Percentiles rank a stretch among this genome's conserved stretches.
phyloP scores from a whole-genome alignment of 2,329 filamentous ascomycete species.

The Beauveria sp. region DNA sequence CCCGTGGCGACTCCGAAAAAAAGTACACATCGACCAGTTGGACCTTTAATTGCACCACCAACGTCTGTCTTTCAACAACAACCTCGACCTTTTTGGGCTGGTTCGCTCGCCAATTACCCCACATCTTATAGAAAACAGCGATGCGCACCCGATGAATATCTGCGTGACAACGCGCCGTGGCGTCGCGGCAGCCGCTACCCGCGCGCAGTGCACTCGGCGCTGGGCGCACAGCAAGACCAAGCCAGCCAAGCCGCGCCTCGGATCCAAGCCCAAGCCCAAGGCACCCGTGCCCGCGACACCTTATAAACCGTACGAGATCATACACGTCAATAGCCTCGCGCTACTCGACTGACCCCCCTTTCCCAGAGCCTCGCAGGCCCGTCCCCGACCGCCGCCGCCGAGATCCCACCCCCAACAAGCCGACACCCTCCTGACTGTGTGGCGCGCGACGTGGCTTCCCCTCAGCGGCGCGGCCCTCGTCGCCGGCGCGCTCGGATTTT shows the following conservation, averaged over 20 bases:
- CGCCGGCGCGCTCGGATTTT: slow-evolving; percentile 40
- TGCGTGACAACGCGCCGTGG: slow-evolving; percentile 20
- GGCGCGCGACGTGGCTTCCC: slow-evolving; percentile 33
- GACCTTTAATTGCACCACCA: background rate
- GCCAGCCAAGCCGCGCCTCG: slow-evolving; percentile 15
- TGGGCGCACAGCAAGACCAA: slow-evolving; percentile 13
- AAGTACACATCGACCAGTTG: background rate
- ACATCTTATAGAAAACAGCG: background rate
- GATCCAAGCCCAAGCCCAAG: slow-evolving; percentile 16
- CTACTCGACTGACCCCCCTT: background rate
- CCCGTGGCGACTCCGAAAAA: slow-evolving; percentile 8
- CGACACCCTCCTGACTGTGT: slow-evolving; percentile 29
- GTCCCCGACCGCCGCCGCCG: slow-evolving; percentile 1
- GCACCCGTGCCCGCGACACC: slow-evolving; percentile 16
- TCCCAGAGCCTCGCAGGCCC: background rate
- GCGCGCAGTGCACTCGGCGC: slow-evolving; percentile 21
- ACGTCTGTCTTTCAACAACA: background rate
- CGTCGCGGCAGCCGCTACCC: slow-evolving; percentile 15
- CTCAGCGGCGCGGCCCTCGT: slow-evolving; percentile 39
- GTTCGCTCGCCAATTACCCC: background rate
- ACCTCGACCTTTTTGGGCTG: background rate
- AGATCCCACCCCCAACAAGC: slow-evolving; percentile 14
- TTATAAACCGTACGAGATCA: slow-evolving; percentile 24
- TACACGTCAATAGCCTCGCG: too few species aligned
- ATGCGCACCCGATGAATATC: slow-evolving; percentile 23